phyloP scores from a whole-genome alignment of 805 yeast genomes.

The Candida khao-thaluensis region DNA sequence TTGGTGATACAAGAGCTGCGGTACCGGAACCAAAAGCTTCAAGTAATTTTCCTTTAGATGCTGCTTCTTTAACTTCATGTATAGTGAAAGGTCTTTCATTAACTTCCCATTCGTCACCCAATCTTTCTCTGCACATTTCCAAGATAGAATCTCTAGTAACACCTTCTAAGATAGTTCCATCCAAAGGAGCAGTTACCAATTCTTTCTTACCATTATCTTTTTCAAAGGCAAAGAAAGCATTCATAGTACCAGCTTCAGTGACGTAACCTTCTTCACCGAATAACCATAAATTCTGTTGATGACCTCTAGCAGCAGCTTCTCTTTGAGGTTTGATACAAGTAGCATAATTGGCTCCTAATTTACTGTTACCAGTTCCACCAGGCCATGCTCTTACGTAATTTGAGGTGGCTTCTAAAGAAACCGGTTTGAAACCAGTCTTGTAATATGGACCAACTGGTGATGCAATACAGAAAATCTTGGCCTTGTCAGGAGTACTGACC shows the following conservation, averaged over 20 bases:
- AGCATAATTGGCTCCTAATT: conserved; percentile 97
- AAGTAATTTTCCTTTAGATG: conserved; percentile 76
- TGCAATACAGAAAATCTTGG: conserved; percentile 80
- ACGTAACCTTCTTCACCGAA: conserved; percentile 83
- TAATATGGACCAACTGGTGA: conserved; percentile 96
- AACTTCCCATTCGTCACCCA: conserved; percentile 79
- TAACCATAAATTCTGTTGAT: conserved; percentile 94
- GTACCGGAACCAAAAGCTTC: conserved; percentile 98
- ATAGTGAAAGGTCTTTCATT: conserved; percentile 84
- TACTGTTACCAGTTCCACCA: conserved; percentile 95
- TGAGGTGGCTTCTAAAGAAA: conserved; percentile 89
- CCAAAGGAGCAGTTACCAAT: conserved; percentile 92
- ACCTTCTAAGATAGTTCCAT: conserved; percentile 96
- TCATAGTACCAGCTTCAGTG: conserved; percentile 98
- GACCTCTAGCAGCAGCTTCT: conserved; percentile 88
- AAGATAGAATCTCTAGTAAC: conserved; percentile 91
- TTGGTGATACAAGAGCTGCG: conserved; percentile 95
- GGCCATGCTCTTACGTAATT: conserved; percentile 99
- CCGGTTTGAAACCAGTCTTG: conserved; percentile 94
- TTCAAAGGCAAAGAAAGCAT: conserved; percentile 83
- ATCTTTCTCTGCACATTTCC: conserved; percentile 69
- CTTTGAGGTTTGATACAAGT: conserved; percentile 90
- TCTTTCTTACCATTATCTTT: conserved; percentile 84
- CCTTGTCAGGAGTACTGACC: conserved; percentile 77
- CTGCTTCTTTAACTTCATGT: conserved; percentile 72